Evolutionary conservation across 2,329 filamentous ascomycete genomes (phyloP), one percentile per base, ranked within the genome.

Genomic region (Septoria petroselini): DNA sequence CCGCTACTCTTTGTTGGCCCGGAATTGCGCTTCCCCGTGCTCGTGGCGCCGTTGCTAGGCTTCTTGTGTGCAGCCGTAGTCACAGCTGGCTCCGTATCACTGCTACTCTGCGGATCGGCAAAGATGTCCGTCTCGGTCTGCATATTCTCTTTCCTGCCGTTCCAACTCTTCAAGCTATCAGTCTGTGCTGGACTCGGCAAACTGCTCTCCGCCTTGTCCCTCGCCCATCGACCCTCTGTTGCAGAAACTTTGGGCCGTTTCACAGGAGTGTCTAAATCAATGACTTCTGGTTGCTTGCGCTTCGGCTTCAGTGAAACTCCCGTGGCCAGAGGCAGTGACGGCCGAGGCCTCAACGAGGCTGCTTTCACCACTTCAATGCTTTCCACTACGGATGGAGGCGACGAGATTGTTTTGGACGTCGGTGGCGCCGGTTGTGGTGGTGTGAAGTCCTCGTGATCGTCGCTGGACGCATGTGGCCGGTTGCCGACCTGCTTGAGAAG

Each of bases 361-460:
- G 23, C 9, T 27, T 27, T 9, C 23, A 27, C 23, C 23, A 5
- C 9, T 27, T 5, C 23, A 9, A 27, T 9, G 23, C 23, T 27
- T 27, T 27, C 23, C 23, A 27, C 23, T 27, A 5, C 23, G n/a
- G n/a, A n/a, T n/a, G n/a, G n/a, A n/a, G n/a, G n/a, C n/a, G n/a
- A n/a, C n/a, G n/a, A n/a, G n/a, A n/a, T 12, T 3, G 14, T 35
- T 11, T 19, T 38, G 34, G 7, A 38, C 2, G 3, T 19, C 2
- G 15, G 6, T 11, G n/a, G 15, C 38, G n/a, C 23, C 8, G 3
- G 21, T 9, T 4, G 38, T 14, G 19, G 18, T 27, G 4, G 2
- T 2, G 29, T 14, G 29, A 9, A 21, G 34, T 68, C 63, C 19
- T 68, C 65, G 42, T 73, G 70, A 39, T 72, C 65, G 1, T 69